A percentile compares a stretch with the other conserved stretches of the same genome.
These are phyloP conservation scores for Malania oleifera DNA, from an alignment of 164 flowering plant species.

Conservation along the genomic window DNA sequence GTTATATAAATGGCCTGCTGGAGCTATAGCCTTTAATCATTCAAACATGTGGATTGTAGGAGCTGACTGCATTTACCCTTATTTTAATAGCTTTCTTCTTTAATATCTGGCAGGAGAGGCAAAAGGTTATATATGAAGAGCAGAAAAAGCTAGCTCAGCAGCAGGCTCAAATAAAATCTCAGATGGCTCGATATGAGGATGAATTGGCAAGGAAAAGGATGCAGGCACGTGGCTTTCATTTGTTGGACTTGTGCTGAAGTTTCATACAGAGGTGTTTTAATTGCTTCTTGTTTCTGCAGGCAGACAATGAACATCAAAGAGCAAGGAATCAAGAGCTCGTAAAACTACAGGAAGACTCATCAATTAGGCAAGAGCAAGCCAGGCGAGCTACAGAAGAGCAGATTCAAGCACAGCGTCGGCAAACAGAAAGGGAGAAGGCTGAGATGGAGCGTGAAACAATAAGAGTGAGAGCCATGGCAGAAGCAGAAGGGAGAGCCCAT, in stretches of 20 bases:
- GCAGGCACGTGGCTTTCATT: slow-evolving; percentile 46
- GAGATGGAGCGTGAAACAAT: slow-evolving; percentile 84
- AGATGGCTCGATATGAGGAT: slow-evolving; percentile 87
- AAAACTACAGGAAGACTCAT: slow-evolving; percentile 85
- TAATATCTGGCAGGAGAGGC: slow-evolving; percentile 58
- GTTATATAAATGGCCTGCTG: no score
- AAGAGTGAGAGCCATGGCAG: slow-evolving; percentile 74
- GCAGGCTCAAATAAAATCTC: slow-evolving; percentile 79
- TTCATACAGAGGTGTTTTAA: slow-evolving; percentile 2
- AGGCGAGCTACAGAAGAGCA: slow-evolving; percentile 84
- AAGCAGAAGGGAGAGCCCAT: slow-evolving; percentile 94
- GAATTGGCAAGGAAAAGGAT: slow-evolving; percentile 88
- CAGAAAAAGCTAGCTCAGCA: slow-evolving; percentile 72
- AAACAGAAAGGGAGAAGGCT: slow-evolving; percentile 91
- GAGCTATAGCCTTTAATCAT: no score
- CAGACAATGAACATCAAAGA: slow-evolving; percentile 78
- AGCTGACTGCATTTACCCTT: not conserved
- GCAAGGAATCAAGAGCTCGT: slow-evolving; percentile 89
- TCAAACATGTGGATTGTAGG: no score
- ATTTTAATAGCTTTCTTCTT: slow-evolving; percentile 8
- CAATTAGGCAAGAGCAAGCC: slow-evolving; percentile 73
- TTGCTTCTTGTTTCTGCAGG: slow-evolving; percentile 33
- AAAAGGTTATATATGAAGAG: slow-evolving; percentile 71
- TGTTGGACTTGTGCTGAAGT: not conserved
- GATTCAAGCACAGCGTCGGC: slow-evolving; percentile 80